phyloP scores from a whole-genome alignment of 352 stramenopile genomes.

The Globisporangium orthogonon region DNA sequence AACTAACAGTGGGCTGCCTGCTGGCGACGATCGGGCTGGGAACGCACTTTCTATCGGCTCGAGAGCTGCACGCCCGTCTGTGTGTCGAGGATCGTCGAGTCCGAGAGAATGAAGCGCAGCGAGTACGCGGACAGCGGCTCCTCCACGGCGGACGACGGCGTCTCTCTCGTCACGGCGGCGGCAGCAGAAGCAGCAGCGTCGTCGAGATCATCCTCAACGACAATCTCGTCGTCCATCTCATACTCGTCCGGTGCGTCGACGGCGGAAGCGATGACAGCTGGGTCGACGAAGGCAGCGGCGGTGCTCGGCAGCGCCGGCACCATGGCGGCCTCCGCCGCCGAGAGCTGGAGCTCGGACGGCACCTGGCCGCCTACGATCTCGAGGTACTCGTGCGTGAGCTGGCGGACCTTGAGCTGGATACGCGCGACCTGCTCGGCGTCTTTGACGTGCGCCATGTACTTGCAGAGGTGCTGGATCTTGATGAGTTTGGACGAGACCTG shows the following conservation, averaged over 20 bases:
- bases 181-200: constrained; percentile 1
- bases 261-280: constrained; percentile 42
- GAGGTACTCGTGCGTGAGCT: constrained; percentile 75
- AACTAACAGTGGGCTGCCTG: background rate
- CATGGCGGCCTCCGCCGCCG: constrained; percentile 40
- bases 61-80: constrained; percentile 35
- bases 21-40: no score
- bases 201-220: constrained; percentile 35
- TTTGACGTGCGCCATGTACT: constrained; percentile 77
- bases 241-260: constrained; percentile 39
- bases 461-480: constrained; percentile 84
- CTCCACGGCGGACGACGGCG: constrained; percentile 1
- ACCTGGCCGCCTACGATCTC: constrained; percentile 73
- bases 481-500: constrained; percentile 82
- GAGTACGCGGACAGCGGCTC: constrained; percentile 64
- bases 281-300: constrained; percentile 34
- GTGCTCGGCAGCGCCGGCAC: constrained; percentile 40
- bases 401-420: constrained; percentile 74
- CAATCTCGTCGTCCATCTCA: constrained; percentile 31
- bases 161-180: constrained; percentile 3
- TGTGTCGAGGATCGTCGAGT: constrained; percentile 70
- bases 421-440: constrained; percentile 61
- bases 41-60: constrained; percentile 1
- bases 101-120: constrained; percentile 72
- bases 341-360: constrained; percentile 63